Conservation (phyloP, 495 filamentous ascomycete species). For the Penicillium bialowiezense region DNA sequence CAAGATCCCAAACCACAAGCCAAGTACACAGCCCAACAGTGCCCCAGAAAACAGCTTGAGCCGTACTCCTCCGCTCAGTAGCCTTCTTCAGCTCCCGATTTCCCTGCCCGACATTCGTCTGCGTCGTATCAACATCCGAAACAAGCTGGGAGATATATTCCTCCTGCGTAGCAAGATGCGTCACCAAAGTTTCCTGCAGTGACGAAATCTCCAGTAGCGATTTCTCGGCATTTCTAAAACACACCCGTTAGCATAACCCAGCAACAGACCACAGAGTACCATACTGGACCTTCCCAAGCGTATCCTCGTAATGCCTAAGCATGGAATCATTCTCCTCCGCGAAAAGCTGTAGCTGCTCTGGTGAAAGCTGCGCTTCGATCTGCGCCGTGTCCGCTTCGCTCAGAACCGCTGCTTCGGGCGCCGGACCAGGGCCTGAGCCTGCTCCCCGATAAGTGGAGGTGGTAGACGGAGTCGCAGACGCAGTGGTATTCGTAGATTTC, state of each 20-base stretch:
- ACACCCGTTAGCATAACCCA: background rate
- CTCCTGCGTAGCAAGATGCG: constrained; percentile 79
- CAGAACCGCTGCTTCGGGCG: constrained; percentile 23
- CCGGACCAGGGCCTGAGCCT: too few relatives aligned
- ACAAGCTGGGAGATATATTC: constrained; percentile 85
- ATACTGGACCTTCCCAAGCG: constrained; percentile 87
- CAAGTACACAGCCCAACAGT: constrained; percentile 76
- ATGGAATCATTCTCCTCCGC: constrained; percentile 90
- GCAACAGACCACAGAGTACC: constrained; percentile 26
- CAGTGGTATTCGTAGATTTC: background rate
- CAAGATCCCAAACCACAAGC: constrained; percentile 89
- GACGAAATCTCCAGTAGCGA: constrained; percentile 91
- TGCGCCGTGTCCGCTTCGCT: constrained; percentile 45
- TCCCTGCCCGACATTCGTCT: constrained; percentile 81
- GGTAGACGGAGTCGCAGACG: too few relatives aligned
- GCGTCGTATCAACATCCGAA: constrained; percentile 74
- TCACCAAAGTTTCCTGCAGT: constrained; percentile 82
- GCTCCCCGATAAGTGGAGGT: too few relatives aligned
- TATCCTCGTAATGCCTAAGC: constrained; percentile 88
- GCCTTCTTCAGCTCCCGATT: constrained; percentile 91
- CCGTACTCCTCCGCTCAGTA: constrained; percentile 74
- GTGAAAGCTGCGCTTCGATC: constrained; percentile 62
- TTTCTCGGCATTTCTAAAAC: constrained; percentile 79
- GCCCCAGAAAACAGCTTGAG: constrained; percentile 84
- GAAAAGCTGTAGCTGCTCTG: constrained; percentile 88